Base-by-base conservation (phyloP, 345 rosid genomes). In the Citrus sp. region DNA sequence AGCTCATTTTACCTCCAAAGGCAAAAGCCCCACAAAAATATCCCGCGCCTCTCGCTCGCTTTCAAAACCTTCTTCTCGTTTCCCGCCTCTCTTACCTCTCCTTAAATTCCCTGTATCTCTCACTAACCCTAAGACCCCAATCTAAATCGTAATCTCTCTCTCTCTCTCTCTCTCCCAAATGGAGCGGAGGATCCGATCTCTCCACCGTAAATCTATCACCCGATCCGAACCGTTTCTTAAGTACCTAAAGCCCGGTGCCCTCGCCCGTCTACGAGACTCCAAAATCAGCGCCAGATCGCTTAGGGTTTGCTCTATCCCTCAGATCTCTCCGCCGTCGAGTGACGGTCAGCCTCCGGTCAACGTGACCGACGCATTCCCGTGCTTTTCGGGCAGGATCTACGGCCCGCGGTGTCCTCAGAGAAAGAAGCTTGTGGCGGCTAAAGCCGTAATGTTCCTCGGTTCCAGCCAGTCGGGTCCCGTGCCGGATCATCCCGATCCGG, bases 201-300 rank as follows among this genome's bases (percentile, higher is more conserved):
- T 10, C 4, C 42, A 32, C 62, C 73, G 78, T 34, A 78, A 77
- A 18, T 35, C 73, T 7, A 5, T 73, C 21, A 25, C 69, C 35
- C 65, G 78, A n/a, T 18, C 85, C 13, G 85, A 81, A 34, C 84
- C 88, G 51, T 87, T 77, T 67, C 85, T 84, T 3, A 83, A 63
- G 73, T 86, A 80, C 75, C 88, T 88, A 22, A 89, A 87, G 37
- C 92, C 92, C 0, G 92, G 88, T 4, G 88, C 90, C 42, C 82
- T 89, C 30, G 92, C 92, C 6, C 87, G 81, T 7, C 86, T 89
- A 35, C 65, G 90, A 14, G 92, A 89, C 79, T 86, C 89, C 0
- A 81, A 85, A 62, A 87, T 86, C 85, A 83, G 84, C 82, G 88
- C 87, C 64, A 80, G 86, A 79, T 79, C 87, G 5, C 87, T 80